Conservation (phyloP, 306 rosid genomes). For the Cucurbita maxima region DNA sequence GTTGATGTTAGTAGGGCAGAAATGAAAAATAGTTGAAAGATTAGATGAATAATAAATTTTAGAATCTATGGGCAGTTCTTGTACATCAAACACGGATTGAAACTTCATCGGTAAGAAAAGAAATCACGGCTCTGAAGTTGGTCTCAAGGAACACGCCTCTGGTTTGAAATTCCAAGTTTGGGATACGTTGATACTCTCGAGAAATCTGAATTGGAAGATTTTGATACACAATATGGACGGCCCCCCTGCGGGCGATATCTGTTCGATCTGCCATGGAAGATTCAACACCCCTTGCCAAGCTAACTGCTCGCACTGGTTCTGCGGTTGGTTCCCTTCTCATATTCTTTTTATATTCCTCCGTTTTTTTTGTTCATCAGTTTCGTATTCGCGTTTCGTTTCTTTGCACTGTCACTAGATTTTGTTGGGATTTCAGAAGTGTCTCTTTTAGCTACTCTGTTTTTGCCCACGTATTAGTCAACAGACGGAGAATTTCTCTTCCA, state of each 20-base stretch:
- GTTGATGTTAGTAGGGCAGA: too few species aligned
- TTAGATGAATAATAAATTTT: too few species aligned
- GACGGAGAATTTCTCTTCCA: not conserved
- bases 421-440: not conserved
- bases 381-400: not conserved
- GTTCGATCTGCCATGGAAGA: conserved; percentile 62
- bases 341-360: not conserved
- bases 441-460: not conserved
- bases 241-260: conserved; percentile 54
- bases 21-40: too few species aligned
- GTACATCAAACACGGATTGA: too few species aligned
- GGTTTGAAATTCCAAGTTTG: not conserved
- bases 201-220: not conserved
- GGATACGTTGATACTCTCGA: not conserved
- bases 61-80: too few species aligned
- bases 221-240: conserved; percentile 23
- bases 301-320: conserved; percentile 96
- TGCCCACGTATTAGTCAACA: not conserved
- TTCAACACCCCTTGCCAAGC: conserved; percentile 73
- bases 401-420: not conserved
- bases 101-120: not conserved
- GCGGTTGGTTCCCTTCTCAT: conserved; percentile 24
- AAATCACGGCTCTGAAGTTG: not conserved
- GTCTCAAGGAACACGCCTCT: not conserved
- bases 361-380: not conserved